Evolutionary conservation across 2,329 filamentous ascomycete genomes (phyloP), one percentile per base, ranked within the genome.

Genomic region (Gaeumannomyces sp.): DNA sequence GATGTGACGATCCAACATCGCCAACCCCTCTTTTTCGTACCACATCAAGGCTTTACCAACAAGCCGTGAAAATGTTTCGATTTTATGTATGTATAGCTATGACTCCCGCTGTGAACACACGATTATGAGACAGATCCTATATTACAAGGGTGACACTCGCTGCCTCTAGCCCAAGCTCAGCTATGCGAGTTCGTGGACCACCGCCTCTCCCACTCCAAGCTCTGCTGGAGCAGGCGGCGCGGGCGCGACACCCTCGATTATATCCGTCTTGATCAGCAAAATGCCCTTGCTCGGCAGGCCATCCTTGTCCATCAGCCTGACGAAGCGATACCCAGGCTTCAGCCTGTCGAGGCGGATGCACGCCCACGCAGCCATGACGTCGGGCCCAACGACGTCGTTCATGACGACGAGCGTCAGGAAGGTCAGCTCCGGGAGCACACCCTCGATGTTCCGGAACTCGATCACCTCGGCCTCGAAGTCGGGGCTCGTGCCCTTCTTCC

Each of bases 391-490:
- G 75, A 93, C 90, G 70, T 96, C 90, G 74, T 98, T 92, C 75
- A 93, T 89, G 69, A 98, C 82, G 71, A 96, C 92, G 80, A 98
- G 92, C 71, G 90, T 83, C 64, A 92, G 81, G 78, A 93, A 93
- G 35, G 87, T 86, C 67, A 93, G 79, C 71, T 89, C 85, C 62
- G 90, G 85, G 10, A 91, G 81, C 1, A 92, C 80, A 10, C 85
- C 81, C 1, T 77, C 74, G 38, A 86, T 77, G 0, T 75, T 75
- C 27, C 80, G 77, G 69, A 92, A 91, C 45, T 79, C 77, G 22
- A 91, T 75, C 64, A 76, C 77, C 72, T 89, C 83, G 1, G 79
- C 80, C 53, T 74, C 76, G 69, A 90, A 90, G 72, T 92, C 88
- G 1, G 88, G 83, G 68, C 88, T 79, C 8, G 61, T 62, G 13